Conservation (phyloP, 1,284 basidiomycete species). For the Puccinia hordei region DNA sequence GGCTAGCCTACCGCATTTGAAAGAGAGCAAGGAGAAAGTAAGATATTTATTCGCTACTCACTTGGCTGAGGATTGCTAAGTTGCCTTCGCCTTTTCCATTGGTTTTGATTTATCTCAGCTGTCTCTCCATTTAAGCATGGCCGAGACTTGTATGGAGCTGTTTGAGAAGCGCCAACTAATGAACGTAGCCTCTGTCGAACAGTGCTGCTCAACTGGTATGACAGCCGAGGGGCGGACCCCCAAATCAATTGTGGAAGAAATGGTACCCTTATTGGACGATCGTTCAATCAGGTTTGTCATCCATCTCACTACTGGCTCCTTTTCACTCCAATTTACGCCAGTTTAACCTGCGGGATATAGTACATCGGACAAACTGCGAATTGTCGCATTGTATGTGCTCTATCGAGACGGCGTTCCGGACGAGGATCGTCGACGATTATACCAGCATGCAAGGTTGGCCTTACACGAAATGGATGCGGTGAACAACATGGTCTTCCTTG, state of each 20-base stretch:
- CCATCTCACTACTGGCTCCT: not conserved
- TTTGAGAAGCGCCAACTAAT: conserved; percentile 87
- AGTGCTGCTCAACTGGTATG: conserved; percentile 79
- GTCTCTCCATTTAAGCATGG: conserved; percentile 94
- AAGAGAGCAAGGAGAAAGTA: conserved; percentile 84
- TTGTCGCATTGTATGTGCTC: conserved; percentile 94
- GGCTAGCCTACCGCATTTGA: conserved; percentile 89
- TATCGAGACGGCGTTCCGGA: conserved; percentile 95
- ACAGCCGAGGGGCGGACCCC: conserved; percentile 87
- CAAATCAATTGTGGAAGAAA: conserved; percentile 91
- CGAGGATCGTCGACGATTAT: conserved; percentile 88
- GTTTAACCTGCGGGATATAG: not conserved
- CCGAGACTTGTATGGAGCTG: conserved; percentile 91
- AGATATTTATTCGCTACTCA: not conserved
- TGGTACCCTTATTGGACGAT: conserved; percentile 93
- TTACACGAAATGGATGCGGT: conserved; percentile 91
- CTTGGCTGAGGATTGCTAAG: not conserved
- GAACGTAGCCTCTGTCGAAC: conserved; percentile 86
- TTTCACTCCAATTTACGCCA: not conserved
- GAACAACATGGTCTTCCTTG: conserved; percentile 81
- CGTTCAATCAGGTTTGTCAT: conserved; percentile 65
- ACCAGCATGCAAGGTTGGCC: conserved; percentile 90
- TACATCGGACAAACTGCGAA: conserved; percentile 80
- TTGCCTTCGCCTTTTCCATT: not conserved
- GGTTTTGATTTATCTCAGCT: conserved; percentile 63